Percentiles rank a stretch among this genome's conserved stretches.
phyloP scores from a whole-genome alignment of 371 early-diverging fungal genomes.

The Haplosporangium sp. region DNA sequence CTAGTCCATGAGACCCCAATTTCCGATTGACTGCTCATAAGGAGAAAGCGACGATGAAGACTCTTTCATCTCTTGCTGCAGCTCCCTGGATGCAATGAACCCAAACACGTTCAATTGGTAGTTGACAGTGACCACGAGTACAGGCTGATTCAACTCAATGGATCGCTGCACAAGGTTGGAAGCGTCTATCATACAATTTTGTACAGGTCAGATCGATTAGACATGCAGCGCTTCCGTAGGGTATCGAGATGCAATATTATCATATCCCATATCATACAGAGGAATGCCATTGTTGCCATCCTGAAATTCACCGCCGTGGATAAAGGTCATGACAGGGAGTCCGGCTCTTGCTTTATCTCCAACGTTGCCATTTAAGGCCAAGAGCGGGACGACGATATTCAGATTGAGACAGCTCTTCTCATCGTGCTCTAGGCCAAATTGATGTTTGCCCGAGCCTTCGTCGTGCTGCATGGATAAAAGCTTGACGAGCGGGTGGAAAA shows the following conservation, averaged over 20 bases:
- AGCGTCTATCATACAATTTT: conserved; percentile 4
- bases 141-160: conserved; percentile 19
- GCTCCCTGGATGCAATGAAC: conserved; percentile 33
- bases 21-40: conserved; percentile 26
- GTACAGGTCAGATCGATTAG: background rate
- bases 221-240: background rate
- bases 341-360: background rate
- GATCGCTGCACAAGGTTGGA: conserved; percentile 30
- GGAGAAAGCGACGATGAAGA: background rate
- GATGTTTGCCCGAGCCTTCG: too few species aligned
- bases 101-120: conserved; percentile 47
- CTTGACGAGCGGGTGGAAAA: background rate
- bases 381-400: conserved; percentile 39
- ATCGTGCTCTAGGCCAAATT: conserved; percentile 6
- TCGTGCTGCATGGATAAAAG: background rate
- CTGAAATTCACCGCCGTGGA: conserved; percentile 38
- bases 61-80: conserved; percentile 21
- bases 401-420: conserved; percentile 38
- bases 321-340: conserved; percentile 44
- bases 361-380: conserved; percentile 7
- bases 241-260: background rate
- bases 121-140: conserved; percentile 43
- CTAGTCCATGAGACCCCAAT: conserved; percentile 61
- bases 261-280: background rate
- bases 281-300: conserved; percentile 24